Evolutionary conservation across 1,139 yeast genomes (phyloP).

Genomic region (Saccharomyces hybrid): DNA sequence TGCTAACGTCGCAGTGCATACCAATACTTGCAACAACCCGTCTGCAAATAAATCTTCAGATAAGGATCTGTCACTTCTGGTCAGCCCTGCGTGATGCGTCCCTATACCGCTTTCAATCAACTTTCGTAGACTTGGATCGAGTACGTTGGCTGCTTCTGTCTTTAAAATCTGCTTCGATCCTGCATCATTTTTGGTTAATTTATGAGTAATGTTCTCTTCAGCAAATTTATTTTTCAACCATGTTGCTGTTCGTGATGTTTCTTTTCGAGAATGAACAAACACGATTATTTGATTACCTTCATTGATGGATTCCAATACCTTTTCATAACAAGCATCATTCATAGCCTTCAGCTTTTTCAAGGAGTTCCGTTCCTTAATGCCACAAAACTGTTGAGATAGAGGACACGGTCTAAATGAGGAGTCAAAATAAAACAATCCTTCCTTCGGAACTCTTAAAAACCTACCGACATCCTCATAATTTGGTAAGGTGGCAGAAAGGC

Average conservation of each 20-base stretch:
- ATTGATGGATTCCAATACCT: slow-evolving; percentile 58
- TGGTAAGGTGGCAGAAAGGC: slow-evolving; percentile 91
- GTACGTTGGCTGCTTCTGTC: slow-evolving; percentile 53
- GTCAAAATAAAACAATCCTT: slow-evolving; percentile 63
- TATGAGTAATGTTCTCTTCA: slow-evolving; percentile 47
- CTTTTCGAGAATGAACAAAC: slow-evolving; percentile 92
- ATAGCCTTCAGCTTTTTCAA: slow-evolving; percentile 72
- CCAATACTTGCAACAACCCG: slow-evolving; percentile 74
- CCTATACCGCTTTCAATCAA: slow-evolving; percentile 73
- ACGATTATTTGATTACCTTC: slow-evolving; percentile 68
- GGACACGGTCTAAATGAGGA: slow-evolving; percentile 89
- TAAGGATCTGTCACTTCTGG: slow-evolving; percentile 61
- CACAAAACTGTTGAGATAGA: slow-evolving; percentile 77
- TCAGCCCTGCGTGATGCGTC: slow-evolving; percentile 90
- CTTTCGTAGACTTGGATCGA: slow-evolving; percentile 50
- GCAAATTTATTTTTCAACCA: slow-evolving; percentile 58
- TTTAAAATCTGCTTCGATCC: slow-evolving; percentile 57
- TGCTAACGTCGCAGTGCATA: slow-evolving; percentile 92
- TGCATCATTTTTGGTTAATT: slow-evolving; percentile 43
- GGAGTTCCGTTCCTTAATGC: slow-evolving; percentile 79
- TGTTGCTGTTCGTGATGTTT: slow-evolving; percentile 76
- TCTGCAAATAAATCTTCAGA: slow-evolving; percentile 86
- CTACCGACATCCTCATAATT: slow-evolving; percentile 83
- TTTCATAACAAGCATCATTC: slow-evolving; percentile 89
- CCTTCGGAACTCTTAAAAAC: slow-evolving; percentile 61